Base-by-base conservation (phyloP, 768 basidiomycete genomes). In the Leccinum rimulosum region DNA sequence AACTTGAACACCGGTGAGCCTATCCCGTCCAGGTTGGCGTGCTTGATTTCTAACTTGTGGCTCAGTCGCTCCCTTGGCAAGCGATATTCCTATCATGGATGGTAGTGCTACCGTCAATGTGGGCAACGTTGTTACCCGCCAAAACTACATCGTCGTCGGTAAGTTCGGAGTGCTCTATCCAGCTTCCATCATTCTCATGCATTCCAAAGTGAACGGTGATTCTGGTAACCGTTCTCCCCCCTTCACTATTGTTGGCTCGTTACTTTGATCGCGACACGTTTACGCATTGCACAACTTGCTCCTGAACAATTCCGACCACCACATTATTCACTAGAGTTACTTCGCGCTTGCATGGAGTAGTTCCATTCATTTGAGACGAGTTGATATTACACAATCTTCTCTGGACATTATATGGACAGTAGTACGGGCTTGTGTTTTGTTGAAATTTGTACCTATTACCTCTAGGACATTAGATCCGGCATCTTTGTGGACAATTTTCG, bases 81-180 rank as follows among this genome's bases (percentile, higher is more conserved):
- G 77, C 19, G 72, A 75, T 27, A 82, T 91, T 71, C 76, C 79
- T 35, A 75, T 91, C 51, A 74, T 70, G 15, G 70, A 73, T 17
- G 88, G 81, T 82, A 9, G 33, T 75, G 4, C 10, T 22, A 2
- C 2, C 14, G 65, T 90, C 56, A 77, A 70, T 0, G 84, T 90
- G 22, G 19, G 71, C 7, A 79, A 85, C 5, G 47, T 68, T 4
- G 30, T 59, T 3, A 66, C 74, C 9, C 66, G 79, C 35, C 60
- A 73, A 43, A 75, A 84, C 70, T 91, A 88, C 63, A 79, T 85
- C 56, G 72, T 91, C 66, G 85, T 82, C 59, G 66, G 88, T 89
- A 67, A 77, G 88, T 83, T 51, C 8, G 2, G 14, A 4, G 17
- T 6, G 14, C 19, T 25, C 31, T 3, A 9, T 25, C 25, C 5